Conservation (phyloP, 176 grass and related monocot genomes). For the Poa annua region DNA sequence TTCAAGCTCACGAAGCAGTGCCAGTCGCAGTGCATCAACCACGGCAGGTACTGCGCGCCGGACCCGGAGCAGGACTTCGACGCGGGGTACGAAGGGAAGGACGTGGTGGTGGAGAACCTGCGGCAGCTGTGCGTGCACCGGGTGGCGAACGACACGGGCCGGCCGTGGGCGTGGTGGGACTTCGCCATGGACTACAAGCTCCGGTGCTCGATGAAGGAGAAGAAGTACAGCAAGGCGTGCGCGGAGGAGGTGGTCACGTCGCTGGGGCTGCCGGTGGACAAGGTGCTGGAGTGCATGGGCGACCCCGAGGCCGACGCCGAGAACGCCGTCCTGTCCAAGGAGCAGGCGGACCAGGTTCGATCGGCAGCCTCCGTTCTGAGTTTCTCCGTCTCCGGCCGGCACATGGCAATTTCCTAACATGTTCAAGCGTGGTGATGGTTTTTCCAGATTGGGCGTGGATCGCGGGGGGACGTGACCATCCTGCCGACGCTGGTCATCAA, state of each 20-base stretch:
- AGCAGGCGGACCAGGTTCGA: slow-evolving; percentile 81
- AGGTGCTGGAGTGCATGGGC: slow-evolving; percentile 90
- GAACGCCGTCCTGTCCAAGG: slow-evolving; percentile 79
- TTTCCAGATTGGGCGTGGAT: slow-evolving; percentile 71
- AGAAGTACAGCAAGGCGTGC: slow-evolving; percentile 87
- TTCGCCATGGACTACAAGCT: slow-evolving; percentile 87
- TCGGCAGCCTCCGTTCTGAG: too few relatives aligned
- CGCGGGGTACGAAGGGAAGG: slow-evolving; percentile 82
- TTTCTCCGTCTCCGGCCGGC: background rate
- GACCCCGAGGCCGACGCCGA: slow-evolving; percentile 86
- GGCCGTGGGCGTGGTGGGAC: slow-evolving; percentile 95
- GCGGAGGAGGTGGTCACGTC: slow-evolving; percentile 74
- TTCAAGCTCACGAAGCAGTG: slow-evolving; percentile 70
- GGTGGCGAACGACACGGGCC: slow-evolving; percentile 67
- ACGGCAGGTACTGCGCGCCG: slow-evolving; percentile 85
- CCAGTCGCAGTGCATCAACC: slow-evolving; percentile 93
- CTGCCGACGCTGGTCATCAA: slow-evolving; percentile 93
- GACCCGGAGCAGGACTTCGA: slow-evolving; percentile 88
- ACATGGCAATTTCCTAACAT: background rate
- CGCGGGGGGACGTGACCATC: slow-evolving; percentile 87
- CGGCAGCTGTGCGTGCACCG: slow-evolving; percentile 91
- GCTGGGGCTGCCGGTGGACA: slow-evolving; percentile 54
- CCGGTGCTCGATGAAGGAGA: slow-evolving; percentile 97
- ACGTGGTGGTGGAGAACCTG: slow-evolving; percentile 91
- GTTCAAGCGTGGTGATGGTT: background rate